Evolutionary conservation across 345 rosid species (phyloP).

Genomic region (Syzygium jambos): DNA sequence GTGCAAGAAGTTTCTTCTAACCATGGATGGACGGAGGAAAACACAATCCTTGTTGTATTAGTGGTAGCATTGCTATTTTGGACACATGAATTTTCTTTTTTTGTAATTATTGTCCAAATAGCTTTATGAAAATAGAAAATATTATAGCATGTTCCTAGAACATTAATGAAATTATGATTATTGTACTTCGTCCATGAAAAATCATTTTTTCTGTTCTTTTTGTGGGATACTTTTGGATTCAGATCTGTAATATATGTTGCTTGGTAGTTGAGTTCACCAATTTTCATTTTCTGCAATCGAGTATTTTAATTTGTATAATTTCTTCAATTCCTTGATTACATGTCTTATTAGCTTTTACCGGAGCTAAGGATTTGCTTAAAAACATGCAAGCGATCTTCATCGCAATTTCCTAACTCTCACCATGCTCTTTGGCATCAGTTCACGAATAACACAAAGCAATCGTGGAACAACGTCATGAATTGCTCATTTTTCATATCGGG

Average conservation of each 20-base stretch:
- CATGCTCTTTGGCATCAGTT: too few species aligned
- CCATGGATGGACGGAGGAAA: not conserved
- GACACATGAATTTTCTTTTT: not conserved
- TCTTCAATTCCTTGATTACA: not conserved
- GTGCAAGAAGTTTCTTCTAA: not conserved
- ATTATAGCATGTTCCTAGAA: not conserved
- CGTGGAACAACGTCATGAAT: rapidly evolving
- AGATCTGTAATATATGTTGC: not conserved
- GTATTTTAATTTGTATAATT: not conserved
- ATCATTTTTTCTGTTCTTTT: not conserved
- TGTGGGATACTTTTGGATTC: not conserved
- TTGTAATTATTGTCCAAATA: rapidly evolving
- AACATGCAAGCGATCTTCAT: not conserved
- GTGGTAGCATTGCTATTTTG: rapidly evolving
- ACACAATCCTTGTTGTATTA: not conserved
- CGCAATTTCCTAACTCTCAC: not conserved
- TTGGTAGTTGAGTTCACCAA: not conserved
- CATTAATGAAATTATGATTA: not conserved
- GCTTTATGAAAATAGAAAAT: not conserved
- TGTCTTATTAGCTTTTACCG: too few species aligned
- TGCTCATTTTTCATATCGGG: not conserved
- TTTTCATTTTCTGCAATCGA: not conserved
- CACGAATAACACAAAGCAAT: not conserved
- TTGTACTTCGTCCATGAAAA: not conserved
- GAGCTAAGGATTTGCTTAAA: not conserved